Base-by-base conservation (phyloP, 306 rosid species). In the Senna tora region DNA sequence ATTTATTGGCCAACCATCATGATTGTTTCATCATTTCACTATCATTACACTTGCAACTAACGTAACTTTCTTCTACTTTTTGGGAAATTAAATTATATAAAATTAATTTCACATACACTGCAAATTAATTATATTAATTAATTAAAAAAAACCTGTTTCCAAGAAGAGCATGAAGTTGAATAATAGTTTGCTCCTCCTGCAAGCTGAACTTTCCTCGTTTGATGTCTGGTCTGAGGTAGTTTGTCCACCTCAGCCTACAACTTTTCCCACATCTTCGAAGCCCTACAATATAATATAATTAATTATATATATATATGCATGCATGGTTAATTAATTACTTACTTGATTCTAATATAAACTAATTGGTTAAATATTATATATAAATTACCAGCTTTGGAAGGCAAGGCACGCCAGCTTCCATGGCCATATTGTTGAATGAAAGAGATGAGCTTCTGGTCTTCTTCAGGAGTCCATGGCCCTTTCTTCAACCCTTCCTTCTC, bases 401-500 rank as follows among this genome's bases (percentile, higher is more conserved):
- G 92, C 67, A 87, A 71, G 7, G 72, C 79, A 80, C 87, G 87
- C 89, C 92, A 87, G 76, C 86, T 85, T 78, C 92, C 89, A 64
- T 82, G 89, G 81, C 92, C 89, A 67, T 82, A 74, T 30, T 80
- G 50, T 80, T 83, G 81, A 8, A 87, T 83, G 47, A 75, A 85
- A 57, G 87, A 77, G 39, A 83, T 67, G 72, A 87, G 92, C 47
- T 87, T 85, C 16, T 85, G 81, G 73, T 87, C 92, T 74, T 87
- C 92, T 12, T 87, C 85, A 0, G 86, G 69, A 64, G 87, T 85
- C 92, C 92, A 87, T 11, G 89, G 87, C 20, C 92, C 89, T 72
- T 71, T 87, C 78, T 83, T 87, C 78, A 85, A 63, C 9, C 87
- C 89, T 6, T 36, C 73, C 53, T 75, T 72, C 51, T 83, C 81